phyloP scores from a whole-genome alignment of 2,329 filamentous ascomycete species.

The Curvularia hawaiiensis region DNA sequence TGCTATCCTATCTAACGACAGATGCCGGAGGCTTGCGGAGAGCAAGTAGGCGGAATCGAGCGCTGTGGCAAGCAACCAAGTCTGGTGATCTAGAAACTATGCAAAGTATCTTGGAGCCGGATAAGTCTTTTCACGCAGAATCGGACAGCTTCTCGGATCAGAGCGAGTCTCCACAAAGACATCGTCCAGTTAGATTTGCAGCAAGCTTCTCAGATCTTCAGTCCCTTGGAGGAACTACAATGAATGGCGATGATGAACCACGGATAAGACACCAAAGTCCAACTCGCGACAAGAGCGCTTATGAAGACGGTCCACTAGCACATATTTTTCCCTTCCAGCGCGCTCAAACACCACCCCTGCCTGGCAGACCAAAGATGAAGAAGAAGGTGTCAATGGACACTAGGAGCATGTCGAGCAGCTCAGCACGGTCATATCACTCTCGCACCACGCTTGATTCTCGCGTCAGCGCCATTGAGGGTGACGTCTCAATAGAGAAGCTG shows the following conservation, averaged over 20 bases:
- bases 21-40: slow-evolving; percentile 82
- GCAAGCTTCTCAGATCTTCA: slow-evolving; percentile 36
- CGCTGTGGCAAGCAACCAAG: slow-evolving; percentile 84
- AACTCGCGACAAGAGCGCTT: slow-evolving; percentile 23
- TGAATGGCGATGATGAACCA: slow-evolving; percentile 38
- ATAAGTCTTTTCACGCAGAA: slow-evolving; percentile 49
- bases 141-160: slow-evolving; percentile 36
- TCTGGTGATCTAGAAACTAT: slow-evolving; percentile 78
- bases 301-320: slow-evolving; percentile 58
- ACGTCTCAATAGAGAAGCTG: slow-evolving; percentile 80
- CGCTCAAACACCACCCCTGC: slow-evolving; percentile 56
- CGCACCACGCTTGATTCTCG: slow-evolving; percentile 68
- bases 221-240: slow-evolving; percentile 33
- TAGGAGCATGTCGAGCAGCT: slow-evolving; percentile 84
- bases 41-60: slow-evolving; percentile 83
- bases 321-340: slow-evolving; percentile 93
- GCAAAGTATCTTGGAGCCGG: slow-evolving; percentile 78
- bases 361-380: slow-evolving; percentile 64
- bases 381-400: slow-evolving; percentile 85
- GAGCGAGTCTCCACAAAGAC: slow-evolving; percentile 27
- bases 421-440: slow-evolving; percentile 81
- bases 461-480: slow-evolving; percentile 79
- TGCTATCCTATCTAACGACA: slow-evolving; percentile 82
- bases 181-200: slow-evolving; percentile 41
- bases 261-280: slow-evolving; percentile 26